Evolutionary conservation across 371 early-diverging fungal genomes (phyloP).

Genomic region (Mucor mucedo): DNA sequence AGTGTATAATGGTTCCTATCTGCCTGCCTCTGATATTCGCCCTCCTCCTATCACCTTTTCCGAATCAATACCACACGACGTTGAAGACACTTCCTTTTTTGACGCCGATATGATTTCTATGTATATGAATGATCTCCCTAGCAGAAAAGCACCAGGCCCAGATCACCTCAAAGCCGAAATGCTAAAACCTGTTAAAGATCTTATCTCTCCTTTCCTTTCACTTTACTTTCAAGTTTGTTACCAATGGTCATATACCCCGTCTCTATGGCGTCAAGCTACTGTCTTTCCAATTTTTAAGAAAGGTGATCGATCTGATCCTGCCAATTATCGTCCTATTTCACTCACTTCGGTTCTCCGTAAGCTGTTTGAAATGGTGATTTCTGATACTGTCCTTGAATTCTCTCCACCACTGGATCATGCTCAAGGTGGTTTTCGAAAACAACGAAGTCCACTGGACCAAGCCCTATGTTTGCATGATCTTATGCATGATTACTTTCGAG

Average conservation of each 20-base stretch:
- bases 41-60: neutral
- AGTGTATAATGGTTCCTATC: slow-evolving; percentile 14
- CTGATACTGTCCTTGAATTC: neutral
- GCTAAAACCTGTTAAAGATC: slow-evolving; percentile 21
- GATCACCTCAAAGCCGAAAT: slow-evolving; percentile 36
- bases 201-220: slow-evolving; percentile 6
- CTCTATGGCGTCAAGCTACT: slow-evolving; percentile 29
- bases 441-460: slow-evolving; percentile 36
- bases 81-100: neutral
- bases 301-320: slow-evolving; percentile 19
- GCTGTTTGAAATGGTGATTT: slow-evolving; percentile 21
- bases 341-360: slow-evolving; percentile 33
- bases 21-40: neutral
- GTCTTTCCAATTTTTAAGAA: slow-evolving; percentile 34
- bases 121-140: slow-evolving; percentile 2
- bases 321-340: slow-evolving; percentile 29
- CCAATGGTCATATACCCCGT: slow-evolving; percentile 27
- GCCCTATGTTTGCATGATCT: slow-evolving; percentile 33
- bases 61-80: neutral
- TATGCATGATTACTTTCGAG: slow-evolving; percentile 2
- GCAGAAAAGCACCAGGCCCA: slow-evolving; percentile 25
- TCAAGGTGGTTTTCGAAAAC: slow-evolving; percentile 41
- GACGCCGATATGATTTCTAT: neutral
- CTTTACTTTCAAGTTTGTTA: slow-evolving; percentile 31
- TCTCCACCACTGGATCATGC: slow-evolving; percentile 28